Base-by-base conservation (phyloP, 805 yeast genomes). In the Sugiyamaella marilandica region DNA sequence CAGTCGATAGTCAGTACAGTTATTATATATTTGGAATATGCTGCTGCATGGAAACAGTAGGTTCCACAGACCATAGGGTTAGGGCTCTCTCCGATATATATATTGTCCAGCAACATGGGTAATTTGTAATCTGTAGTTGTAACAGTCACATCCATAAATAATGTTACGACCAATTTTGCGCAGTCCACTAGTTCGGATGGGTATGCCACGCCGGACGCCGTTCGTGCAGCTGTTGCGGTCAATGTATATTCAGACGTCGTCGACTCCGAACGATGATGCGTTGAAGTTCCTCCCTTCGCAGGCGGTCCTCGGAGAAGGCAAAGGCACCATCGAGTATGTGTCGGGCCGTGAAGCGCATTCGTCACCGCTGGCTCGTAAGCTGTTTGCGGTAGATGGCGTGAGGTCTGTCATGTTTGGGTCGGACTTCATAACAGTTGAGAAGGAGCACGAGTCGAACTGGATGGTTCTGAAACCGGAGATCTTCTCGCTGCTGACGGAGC, bases 221-320 rank as follows among this genome's bases (percentile, higher is more conserved):
- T 10, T 39, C 13, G 16, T 36, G 8, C 37, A 34, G 41, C 4
- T 8, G 13, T 5, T 43, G 14, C 47, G 63, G 35, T 48, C 51
- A n/a, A 54, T 69, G 55, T 68, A 65, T 53, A 89, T 89, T 43
- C 95, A 87, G 65, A 89, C 96, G 0, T 83, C 85, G 33, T 81
- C 83, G 31, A 89, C 96, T 0, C 96, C 96, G 1, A 89, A 89
- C 65, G 91, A 83, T 50, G 83, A 87, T 60, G 96, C 96, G 0
- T 69, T 89, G 52, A 89, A 89, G 73, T 89, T 89, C 62, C 67
- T 87, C 32, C 96, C 96, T 0, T 83, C 89, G 10, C 80, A 77
- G 69, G 73, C 74, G 43, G 79, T 88, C n/a, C 70, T 88, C 14
- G 85, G 85, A 2, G 75, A 73, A 18, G 80, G 81, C 41, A 59